Evolutionary conservation across 805 yeast genomes (phyloP).

Genomic region (Sungouiella blattae): DNA sequence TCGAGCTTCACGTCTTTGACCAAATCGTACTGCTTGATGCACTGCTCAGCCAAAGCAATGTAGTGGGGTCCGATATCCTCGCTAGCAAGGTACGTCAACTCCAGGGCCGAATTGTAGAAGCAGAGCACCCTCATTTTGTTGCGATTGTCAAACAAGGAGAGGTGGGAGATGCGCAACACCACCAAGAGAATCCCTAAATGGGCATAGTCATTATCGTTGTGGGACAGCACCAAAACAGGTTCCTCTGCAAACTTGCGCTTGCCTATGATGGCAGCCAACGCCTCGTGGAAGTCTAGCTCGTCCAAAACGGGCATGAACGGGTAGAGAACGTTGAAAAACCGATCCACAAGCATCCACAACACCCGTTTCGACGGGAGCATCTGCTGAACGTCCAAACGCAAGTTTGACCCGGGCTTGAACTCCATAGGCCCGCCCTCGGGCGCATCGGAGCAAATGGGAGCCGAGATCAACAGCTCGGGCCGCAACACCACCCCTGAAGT

Average conservation of each 20-base stretch:
- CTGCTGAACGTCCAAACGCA: background rate
- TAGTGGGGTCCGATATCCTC: background rate
- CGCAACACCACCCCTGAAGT: too few relatives aligned
- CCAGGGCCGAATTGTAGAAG: conserved; percentile 1
- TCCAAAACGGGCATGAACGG: conserved; percentile 25
- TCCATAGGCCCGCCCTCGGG: background rate
- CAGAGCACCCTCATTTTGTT: background rate
- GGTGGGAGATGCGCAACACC: conserved; percentile 28
- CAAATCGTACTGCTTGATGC: conserved; percentile 2
- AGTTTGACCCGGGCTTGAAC: background rate
- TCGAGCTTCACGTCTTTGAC: background rate
- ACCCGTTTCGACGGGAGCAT: conserved; percentile 20
- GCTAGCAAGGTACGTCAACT: background rate
- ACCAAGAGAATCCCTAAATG: conserved; percentile 26
- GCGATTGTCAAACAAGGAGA: conserved; percentile 30
- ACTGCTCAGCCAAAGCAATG: background rate
- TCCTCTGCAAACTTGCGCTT: conserved; percentile 7
- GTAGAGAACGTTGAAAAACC: conserved; percentile 40
- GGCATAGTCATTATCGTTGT: conserved; percentile 28
- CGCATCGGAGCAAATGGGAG: too few relatives aligned
- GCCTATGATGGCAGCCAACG: conserved; percentile 14
- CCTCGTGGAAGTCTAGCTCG: conserved; percentile 15
- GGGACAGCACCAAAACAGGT: conserved; percentile 17
- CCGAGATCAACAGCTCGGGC: too few relatives aligned
- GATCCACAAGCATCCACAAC: conserved; percentile 53